These are phyloP conservation scores for Sonneratia alba DNA, from an alignment of 345 rosid genomes.

Conservation along the genomic window DNA sequence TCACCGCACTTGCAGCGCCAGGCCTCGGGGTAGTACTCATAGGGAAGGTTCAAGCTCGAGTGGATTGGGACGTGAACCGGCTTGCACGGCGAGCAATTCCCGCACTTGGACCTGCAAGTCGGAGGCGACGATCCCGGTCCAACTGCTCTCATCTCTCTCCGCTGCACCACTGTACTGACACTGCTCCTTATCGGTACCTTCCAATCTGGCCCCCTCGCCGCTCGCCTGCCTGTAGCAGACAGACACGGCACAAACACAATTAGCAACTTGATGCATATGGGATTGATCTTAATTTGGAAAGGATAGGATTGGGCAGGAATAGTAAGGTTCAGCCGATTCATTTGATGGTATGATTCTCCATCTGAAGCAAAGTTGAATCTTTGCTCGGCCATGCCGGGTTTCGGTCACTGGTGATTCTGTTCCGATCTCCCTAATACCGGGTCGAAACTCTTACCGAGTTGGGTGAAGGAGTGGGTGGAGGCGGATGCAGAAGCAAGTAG, in stretches of 20 bases:
- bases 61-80: constrained; percentile 85
- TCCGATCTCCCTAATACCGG: neutral
- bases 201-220: neutral
- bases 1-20: constrained; percentile 96
- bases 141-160: constrained; percentile 19
- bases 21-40: constrained; percentile 97
- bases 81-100: constrained; percentile 67
- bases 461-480: constrained; percentile 21
- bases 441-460: constrained; percentile 21
- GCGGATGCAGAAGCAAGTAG: constrained; percentile 39
- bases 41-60: constrained; percentile 56
- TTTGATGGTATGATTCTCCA: too few relatives aligned
- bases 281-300: too few relatives aligned
- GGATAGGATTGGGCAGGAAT: too few relatives aligned
- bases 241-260: too few relatives aligned
- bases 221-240: neutral
- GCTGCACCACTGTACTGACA: neutral
- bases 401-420: too few relatives aligned
- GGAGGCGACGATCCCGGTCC: constrained; percentile 81
- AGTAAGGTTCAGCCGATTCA: too few relatives aligned
- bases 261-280: too few relatives aligned
- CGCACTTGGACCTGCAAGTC: constrained; percentile 82
- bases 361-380: too few relatives aligned
- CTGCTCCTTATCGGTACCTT: too few relatives aligned
- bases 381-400: too few relatives aligned